Evolutionary conservation across 2,329 filamentous ascomycete species (phyloP).

Genomic region (Neofusicoccum kwambonambiense): DNA sequence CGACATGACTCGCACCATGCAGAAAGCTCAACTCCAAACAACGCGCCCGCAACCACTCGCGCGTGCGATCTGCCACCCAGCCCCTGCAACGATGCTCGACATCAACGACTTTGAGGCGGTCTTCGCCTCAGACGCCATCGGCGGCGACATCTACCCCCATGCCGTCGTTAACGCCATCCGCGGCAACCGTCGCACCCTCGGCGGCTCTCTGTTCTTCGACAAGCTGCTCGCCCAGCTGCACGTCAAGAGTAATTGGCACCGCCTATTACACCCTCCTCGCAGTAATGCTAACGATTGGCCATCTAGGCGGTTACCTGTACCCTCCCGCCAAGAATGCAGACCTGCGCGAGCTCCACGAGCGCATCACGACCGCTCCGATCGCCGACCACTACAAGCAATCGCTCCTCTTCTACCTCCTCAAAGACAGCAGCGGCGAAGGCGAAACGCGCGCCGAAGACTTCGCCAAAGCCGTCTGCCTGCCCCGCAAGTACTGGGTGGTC

Average conservation of each 20-base stretch:
- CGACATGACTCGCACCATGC: constrained; percentile 14
- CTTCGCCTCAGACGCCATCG: constrained; percentile 47
- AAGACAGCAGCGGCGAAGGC: constrained; percentile 58
- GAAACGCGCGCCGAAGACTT: constrained; percentile 58
- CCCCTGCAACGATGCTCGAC: constrained; percentile 54
- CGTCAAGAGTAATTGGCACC: constrained; percentile 60
- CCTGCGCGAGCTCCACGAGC: constrained; percentile 67
- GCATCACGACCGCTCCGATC: constrained; percentile 64
- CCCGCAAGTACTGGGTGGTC: constrained; percentile 74
- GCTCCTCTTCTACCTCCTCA: constrained; percentile 78
- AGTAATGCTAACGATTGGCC: not conserved
- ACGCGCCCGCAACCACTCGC: not conserved
- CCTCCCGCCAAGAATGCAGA: constrained; percentile 69
- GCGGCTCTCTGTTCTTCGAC: constrained; percentile 76
- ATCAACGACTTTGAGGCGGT: constrained; percentile 67
- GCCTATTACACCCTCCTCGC: not conserved
- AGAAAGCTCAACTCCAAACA: constrained; percentile 16
- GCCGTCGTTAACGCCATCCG: constrained; percentile 63
- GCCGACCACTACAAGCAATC: constrained; percentile 77
- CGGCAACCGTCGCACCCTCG: constrained; percentile 63
- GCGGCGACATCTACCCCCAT: constrained; percentile 30
- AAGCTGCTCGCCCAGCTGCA: constrained; percentile 69
- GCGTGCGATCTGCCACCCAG: constrained; percentile 22
- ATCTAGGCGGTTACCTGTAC: constrained; percentile 61
- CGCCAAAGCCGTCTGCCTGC: constrained; percentile 63